These are phyloP conservation scores for Metschnikowia cerradonensis DNA, from an alignment of 805 yeast genomes.

Conservation along the genomic window DNA sequence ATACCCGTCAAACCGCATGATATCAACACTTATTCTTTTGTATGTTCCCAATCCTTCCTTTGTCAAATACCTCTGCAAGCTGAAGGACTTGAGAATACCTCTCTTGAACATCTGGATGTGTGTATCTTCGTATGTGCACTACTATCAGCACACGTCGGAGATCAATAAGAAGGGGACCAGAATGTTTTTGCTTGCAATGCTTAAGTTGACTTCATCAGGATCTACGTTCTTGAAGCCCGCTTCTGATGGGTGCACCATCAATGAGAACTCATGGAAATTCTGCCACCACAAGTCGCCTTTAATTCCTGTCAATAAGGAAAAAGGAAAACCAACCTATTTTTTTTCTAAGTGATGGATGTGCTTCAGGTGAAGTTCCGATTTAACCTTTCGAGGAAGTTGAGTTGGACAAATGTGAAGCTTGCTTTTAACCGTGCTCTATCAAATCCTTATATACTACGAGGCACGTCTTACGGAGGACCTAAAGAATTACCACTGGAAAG, in stretches of 20 bases:
- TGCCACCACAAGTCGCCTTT: constrained; percentile 38
- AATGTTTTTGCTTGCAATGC: constrained; percentile 24
- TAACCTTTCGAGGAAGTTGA: constrained; percentile 36
- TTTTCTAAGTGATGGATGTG: constrained; percentile 21
- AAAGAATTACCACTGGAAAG: constrained; percentile 32
- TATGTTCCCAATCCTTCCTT: constrained; percentile 11
- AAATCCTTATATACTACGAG: constrained; percentile 19
- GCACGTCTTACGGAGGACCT: constrained; percentile 16
- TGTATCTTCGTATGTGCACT: constrained; percentile 34
- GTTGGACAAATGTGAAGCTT: constrained; percentile 28
- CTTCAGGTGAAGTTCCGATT: constrained; percentile 24
- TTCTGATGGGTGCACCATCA: constrained; percentile 14
- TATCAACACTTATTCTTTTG: constrained; percentile 8
- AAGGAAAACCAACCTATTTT: constrained; percentile 23
- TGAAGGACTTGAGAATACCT: neutral
- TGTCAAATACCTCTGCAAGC: constrained; percentile 2
- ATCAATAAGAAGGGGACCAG: constrained; percentile 25
- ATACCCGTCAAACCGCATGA: constrained; percentile 11
- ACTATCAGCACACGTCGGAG: constrained; percentile 32
- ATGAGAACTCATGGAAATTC: constrained; percentile 40
- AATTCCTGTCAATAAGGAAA: constrained; percentile 21
- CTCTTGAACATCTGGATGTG: constrained; percentile 31
- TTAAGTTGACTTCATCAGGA: constrained; percentile 22
- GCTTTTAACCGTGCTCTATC: constrained; percentile 24
- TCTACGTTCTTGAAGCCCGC: neutral